phyloP scores from a whole-genome alignment of 805 yeast species.

The Saccharomycopsis babjevae region DNA sequence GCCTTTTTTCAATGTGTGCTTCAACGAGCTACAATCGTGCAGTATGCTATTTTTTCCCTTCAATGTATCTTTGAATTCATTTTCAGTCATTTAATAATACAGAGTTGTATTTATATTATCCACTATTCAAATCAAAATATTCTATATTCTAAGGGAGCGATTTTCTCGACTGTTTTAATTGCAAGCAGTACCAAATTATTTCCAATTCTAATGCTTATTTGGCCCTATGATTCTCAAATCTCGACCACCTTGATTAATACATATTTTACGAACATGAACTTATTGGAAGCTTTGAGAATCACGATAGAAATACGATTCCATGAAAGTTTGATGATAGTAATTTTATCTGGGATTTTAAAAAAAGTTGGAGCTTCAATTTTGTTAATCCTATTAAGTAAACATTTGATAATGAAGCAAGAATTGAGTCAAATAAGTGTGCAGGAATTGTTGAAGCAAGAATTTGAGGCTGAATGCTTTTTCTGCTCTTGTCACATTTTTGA shows the following conservation, averaged over 20 bases:
- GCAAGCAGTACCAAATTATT: constrained; percentile 74
- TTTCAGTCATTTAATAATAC: constrained; percentile 27
- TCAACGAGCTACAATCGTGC: constrained; percentile 20
- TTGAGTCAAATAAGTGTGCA: not conserved
- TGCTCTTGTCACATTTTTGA: not conserved
- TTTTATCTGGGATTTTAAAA: constrained; percentile 4
- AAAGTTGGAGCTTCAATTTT: constrained; percentile 6
- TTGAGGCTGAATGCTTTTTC: not conserved
- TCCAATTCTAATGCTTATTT: constrained; percentile 87
- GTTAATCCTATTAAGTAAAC: not conserved
- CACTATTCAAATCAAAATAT: not conserved
- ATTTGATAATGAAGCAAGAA: not conserved
- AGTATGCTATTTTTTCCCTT: constrained; percentile 28
- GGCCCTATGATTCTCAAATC: constrained; percentile 88
- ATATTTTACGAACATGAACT: constrained; percentile 48
- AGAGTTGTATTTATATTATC: constrained; percentile 19
- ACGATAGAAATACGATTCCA: constrained; percentile 17
- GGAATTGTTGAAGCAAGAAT: not conserved
- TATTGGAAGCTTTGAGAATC: constrained; percentile 53
- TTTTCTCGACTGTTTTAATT: constrained; percentile 61
- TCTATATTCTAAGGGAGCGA: constrained; percentile 28
- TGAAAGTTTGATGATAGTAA: constrained; percentile 5
- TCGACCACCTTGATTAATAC: constrained; percentile 46
- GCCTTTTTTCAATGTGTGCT: constrained; percentile 19
- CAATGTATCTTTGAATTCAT: constrained; percentile 28